Evolutionary conservation across 1,139 yeast genomes (phyloP).

Genomic region (Taiozyma sp.): DNA sequence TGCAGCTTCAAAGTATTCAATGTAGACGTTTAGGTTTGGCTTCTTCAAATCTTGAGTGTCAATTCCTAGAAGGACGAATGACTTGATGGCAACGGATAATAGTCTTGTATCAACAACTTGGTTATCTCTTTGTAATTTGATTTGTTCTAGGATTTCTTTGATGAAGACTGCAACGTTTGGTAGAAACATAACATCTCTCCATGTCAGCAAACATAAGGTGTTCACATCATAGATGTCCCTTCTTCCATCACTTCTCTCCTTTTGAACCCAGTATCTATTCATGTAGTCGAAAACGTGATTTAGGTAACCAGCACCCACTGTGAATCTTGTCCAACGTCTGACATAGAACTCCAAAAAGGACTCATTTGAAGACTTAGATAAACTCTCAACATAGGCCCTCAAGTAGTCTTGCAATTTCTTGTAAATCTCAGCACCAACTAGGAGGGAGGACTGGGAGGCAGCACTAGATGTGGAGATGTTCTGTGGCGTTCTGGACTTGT

Average conservation of each 20-base stretch:
- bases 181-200: slow-evolving; percentile 83
- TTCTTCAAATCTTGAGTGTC: slow-evolving; percentile 82
- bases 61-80: slow-evolving; percentile 75
- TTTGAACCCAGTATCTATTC: slow-evolving; percentile 96
- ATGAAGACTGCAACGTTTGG: slow-evolving; percentile 58
- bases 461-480: slow-evolving; percentile 28
- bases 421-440: slow-evolving; percentile 87
- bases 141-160: slow-evolving; percentile 68
- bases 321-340: slow-evolving; percentile 81
- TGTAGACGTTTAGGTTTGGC: slow-evolving; percentile 77
- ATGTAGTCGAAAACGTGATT: slow-evolving; percentile 94
- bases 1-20: slow-evolving; percentile 70
- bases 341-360: slow-evolving; percentile 82
- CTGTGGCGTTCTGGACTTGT: slow-evolving; percentile 56
- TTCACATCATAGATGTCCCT: slow-evolving; percentile 88
- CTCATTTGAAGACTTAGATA: slow-evolving; percentile 49
- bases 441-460: slow-evolving; percentile 30
- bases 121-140: slow-evolving; percentile 76
- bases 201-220: slow-evolving; percentile 78
- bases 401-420: slow-evolving; percentile 65
- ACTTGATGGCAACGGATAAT: slow-evolving; percentile 73
- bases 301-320: slow-evolving; percentile 87
- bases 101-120: slow-evolving; percentile 66
- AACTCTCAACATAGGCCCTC: slow-evolving; percentile 49
- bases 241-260: slow-evolving; percentile 94